Evolutionary conservation across 768 basidiomycete species (phyloP).

Genomic region (Lentinula aciculospora): DNA sequence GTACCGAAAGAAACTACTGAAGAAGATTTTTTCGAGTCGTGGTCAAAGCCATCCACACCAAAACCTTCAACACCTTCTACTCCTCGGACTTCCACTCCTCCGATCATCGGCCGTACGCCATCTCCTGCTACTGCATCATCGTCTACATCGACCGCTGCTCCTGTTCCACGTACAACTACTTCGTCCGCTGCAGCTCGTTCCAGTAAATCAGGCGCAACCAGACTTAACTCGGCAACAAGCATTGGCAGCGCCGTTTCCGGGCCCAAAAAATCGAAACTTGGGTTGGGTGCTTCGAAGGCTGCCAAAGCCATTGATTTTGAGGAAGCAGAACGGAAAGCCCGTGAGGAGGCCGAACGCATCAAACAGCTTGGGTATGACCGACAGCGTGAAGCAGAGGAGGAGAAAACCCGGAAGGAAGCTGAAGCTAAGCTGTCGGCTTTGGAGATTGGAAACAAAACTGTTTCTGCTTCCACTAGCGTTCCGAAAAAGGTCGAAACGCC

Average conservation of each 20-base stretch:
- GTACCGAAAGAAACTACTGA: constrained; percentile 47
- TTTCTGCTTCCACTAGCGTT: constrained; percentile 17
- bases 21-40: constrained; percentile 95
- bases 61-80: constrained; percentile 49
- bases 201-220: constrained; percentile 34
- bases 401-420: constrained; percentile 59
- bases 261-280: constrained; percentile 55
- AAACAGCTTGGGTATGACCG: constrained; percentile 91
- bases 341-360: constrained; percentile 89
- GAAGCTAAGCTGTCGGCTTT: constrained; percentile 38
- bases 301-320: constrained; percentile 82
- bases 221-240: constrained; percentile 35
- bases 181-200: constrained; percentile 54
- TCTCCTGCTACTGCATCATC: constrained; percentile 28
- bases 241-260: constrained; percentile 8
- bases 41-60: constrained; percentile 80
- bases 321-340: constrained; percentile 85
- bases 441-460: constrained; percentile 31
- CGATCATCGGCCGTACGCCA: constrained; percentile 50
- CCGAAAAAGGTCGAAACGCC: constrained; percentile 1
- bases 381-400: constrained; percentile 78
- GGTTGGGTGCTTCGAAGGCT: constrained; percentile 86
- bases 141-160: constrained; percentile 14
- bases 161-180: constrained; percentile 55
- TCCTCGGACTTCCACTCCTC: constrained; percentile 45